Evolutionary conservation across 495 filamentous ascomycete species (phyloP), one percentile per base, ranked within the genome.

Genomic region (Hypoxylon crocopeplum): DNA sequence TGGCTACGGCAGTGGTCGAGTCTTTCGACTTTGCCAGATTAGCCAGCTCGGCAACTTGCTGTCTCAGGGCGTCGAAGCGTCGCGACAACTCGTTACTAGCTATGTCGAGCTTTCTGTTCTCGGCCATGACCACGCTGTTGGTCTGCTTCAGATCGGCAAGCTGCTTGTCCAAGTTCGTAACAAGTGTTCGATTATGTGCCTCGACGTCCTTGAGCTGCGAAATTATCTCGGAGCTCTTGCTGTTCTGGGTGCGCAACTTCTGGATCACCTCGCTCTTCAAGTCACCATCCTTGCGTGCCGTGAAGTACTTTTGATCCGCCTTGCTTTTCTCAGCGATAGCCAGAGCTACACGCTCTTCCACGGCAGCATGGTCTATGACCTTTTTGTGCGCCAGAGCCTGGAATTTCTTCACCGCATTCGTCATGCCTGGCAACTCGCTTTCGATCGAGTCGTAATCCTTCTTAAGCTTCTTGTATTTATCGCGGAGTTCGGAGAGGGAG

Each of bases 221-320:
- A 25, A 98, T 91, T 59, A 98, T 94, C 67, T 98, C 95, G 0
- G 91, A 93, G 39, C 89, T 93, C 76, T 94, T 94, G 3, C 82
- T 79, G 69, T 93, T 96, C 71, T 97, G 92, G 51, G 83, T 77
- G 41, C 89, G 82, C 36, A 97, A 75, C 3, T 86, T 82, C 52
- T 91, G 82, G 38, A 92, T 86, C 72, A 96, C 92, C 32, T 80
- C 75, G 13, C 88, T 86, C 47, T 90, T 81, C 15, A 87, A 84
- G 64, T 98, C 94, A 69, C 92, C 96, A 60, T 89, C 86, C 69
- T 97, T 97, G 79, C 96, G 93, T 11, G 92, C 90, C 3, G 87
- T 87, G 67, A 97, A 98, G 69, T 96, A 98, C 72, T 98, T 98
- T 70, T 97, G 93, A 66, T 98, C 93, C 0, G 95, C 95, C 68